Evolutionary conservation across 768 basidiomycete genomes (phyloP), one percentile per base, ranked within the genome.

Genomic region (Russula dissimulans): DNA sequence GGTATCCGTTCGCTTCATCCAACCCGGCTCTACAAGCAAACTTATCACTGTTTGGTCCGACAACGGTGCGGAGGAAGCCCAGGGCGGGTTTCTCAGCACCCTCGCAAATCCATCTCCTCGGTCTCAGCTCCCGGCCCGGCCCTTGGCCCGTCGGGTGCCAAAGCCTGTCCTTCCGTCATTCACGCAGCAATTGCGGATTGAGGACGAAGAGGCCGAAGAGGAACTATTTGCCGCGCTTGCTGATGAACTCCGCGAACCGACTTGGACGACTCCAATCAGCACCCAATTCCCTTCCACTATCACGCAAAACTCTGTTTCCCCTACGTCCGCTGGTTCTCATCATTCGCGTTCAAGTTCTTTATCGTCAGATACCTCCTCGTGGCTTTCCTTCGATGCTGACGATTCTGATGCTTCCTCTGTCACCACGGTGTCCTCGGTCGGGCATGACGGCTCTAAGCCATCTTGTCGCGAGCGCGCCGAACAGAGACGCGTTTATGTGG

Each of bases 171-270:
- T 57, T 67, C 67, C 66, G 67, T 69, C 87, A 3, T 74, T 86
- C 34, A 88, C 87, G 3, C 88, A 91, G 70, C 82, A 84, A 73
- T 78, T 90, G 47, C 73, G 86, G 51, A 84, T 87, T 70, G 77
- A 79, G n/a, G 87, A 90, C 69, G 73, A 74, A 62, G 82, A 85
- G 65, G 85, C 85, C 47, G 88, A 86, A 50, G 84, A 88, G 34
- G 79, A 84, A 67, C 75, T 91, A 60, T 90, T 91, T 70, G 76
- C 81, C 44, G 78, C 89, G 76, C 84, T 90, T 69, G 83, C 85
- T 44, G 78, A 88, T 67, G 83, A 89, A 69, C 76, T 88, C 65
- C 77, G 77, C 64, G 81, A 81, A 12, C 84, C 87, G 32, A 81
- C 82, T 7, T 89, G 87, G 86, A 72, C 79, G 64, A 83, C 85